These are phyloP conservation scores for Akanthomyces uredinophilus DNA, from an alignment of 2,329 filamentous ascomycete species.

Conservation along the genomic window DNA sequence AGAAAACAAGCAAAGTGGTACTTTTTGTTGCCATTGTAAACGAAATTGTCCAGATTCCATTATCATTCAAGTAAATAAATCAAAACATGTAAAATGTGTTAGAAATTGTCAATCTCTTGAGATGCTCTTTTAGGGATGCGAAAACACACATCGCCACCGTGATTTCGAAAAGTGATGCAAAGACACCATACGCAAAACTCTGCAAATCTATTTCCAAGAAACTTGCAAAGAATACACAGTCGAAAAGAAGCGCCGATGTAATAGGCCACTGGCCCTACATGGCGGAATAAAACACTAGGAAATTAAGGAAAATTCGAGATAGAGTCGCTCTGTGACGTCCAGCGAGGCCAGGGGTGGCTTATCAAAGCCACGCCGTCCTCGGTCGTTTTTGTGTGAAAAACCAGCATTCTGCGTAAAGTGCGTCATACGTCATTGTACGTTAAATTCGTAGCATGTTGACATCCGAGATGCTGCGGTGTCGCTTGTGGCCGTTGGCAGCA, in stretches of 20 bases:
- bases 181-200: not conserved
- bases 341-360: conserved; percentile 40
- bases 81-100: not conserved
- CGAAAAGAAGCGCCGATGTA: too few species aligned
- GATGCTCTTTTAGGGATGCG: not conserved
- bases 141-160: not conserved
- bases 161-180: not conserved
- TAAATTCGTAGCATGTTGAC: conserved; percentile 44
- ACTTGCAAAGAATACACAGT: not conserved
- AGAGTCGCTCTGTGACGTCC: conserved; percentile 7
- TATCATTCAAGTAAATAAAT: not conserved
- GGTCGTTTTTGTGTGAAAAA: conserved; percentile 33
- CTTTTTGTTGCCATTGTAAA: not conserved
- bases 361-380: conserved; percentile 40
- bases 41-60: not conserved
- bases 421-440: conserved; percentile 18
- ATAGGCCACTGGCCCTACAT: not conserved
- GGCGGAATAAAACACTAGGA: not conserved
- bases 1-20: not conserved
- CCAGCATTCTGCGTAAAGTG: conserved; percentile 14
- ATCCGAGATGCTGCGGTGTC: conserved; percentile 55
- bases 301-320: not conserved
- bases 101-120: not conserved
- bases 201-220: not conserved
- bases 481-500: conserved; percentile 42